A percentile compares a stretch with the other conserved stretches of the same genome.
phyloP scores from a whole-genome alignment of 2,329 filamentous ascomycete species.

The Penicillium concentricum region DNA sequence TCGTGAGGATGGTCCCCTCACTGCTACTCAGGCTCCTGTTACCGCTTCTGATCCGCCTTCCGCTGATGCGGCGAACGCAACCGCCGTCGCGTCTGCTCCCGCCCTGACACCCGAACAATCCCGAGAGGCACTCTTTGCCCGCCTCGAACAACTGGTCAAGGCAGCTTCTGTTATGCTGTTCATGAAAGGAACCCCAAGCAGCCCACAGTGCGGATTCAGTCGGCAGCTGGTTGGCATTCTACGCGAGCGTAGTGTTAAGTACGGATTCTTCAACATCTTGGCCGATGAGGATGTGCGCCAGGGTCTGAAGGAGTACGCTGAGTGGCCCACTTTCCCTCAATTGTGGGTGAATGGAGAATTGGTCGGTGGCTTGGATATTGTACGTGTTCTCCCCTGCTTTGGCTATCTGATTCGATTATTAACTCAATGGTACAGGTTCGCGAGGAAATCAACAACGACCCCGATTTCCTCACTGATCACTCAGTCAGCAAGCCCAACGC shows the following conservation, averaged over 20 bases:
- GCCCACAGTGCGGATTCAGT: slow-evolving; percentile 89
- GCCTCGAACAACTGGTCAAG: slow-evolving; percentile 82
- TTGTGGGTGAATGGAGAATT: slow-evolving; percentile 89
- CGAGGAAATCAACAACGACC: slow-evolving; percentile 82
- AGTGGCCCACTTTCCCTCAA: slow-evolving; percentile 98
- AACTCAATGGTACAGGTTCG: slow-evolving; percentile 64
- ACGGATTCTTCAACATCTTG: slow-evolving; percentile 98
- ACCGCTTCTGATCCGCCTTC: slow-evolving; percentile 19
- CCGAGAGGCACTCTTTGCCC: slow-evolving; percentile 81
- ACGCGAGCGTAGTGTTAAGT: slow-evolving; percentile 86
- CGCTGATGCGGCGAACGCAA: slow-evolving; percentile 23
- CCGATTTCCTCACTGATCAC: slow-evolving; percentile 78
- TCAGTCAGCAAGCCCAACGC: slow-evolving; percentile 45
- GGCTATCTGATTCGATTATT: slow-evolving; percentile 9
- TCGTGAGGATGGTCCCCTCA: slow-evolving; percentile 32
- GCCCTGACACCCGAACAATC: slow-evolving; percentile 51
- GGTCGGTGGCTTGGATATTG: slow-evolving; percentile 92
- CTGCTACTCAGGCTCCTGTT: slow-evolving; percentile 32
- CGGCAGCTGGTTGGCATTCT: slow-evolving; percentile 83
- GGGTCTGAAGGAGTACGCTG: slow-evolving; percentile 94
- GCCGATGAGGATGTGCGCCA: slow-evolving; percentile 96
- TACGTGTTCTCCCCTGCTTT: slow-evolving; percentile 51
- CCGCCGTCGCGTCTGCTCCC: slow-evolving; percentile 23
- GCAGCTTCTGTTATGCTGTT: slow-evolving; percentile 98
- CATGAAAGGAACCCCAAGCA: slow-evolving; percentile 92